phyloP scores from a whole-genome alignment of 768 basidiomycete species.

The Suillus americanus region DNA sequence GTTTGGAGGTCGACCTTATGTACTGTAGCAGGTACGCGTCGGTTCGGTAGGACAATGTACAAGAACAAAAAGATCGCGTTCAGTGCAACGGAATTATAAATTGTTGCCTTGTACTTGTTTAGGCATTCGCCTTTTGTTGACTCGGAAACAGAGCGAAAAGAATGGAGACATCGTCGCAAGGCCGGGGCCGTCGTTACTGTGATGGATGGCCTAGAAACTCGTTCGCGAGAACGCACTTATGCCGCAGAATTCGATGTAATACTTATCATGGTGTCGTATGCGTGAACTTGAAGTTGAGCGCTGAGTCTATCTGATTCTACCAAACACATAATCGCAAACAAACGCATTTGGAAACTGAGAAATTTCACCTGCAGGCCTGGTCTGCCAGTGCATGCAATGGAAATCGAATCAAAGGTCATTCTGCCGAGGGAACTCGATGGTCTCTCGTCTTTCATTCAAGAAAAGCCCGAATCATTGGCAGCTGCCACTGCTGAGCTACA shows the following conservation, averaged over 20 bases:
- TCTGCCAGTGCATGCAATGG: neutral
- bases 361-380: neutral
- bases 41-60: neutral
- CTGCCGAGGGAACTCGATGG: slow-evolving; percentile 44
- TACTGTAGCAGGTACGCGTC: neutral
- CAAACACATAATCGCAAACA: neutral
- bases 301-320: neutral
- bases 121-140: neutral
- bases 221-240: too few species aligned
- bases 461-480: slow-evolving; percentile 55
- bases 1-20: neutral
- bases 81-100: neutral
- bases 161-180: neutral
- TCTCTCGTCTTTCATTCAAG: slow-evolving; percentile 57
- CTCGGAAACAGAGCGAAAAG: neutral
- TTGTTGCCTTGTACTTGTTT: neutral
- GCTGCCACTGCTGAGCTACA: slow-evolving; percentile 53
- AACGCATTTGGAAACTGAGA: neutral
- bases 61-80: slow-evolving; percentile 4
- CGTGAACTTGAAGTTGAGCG: too few species aligned
- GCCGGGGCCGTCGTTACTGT: neutral
- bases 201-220: neutral
- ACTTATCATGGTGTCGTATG: too few species aligned
- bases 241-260: too few species aligned
- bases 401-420: slow-evolving; percentile 15